These are phyloP conservation scores for Naganishia cerealis DNA, from an alignment of 1,284 basidiomycete species.

Conservation along the genomic window DNA sequence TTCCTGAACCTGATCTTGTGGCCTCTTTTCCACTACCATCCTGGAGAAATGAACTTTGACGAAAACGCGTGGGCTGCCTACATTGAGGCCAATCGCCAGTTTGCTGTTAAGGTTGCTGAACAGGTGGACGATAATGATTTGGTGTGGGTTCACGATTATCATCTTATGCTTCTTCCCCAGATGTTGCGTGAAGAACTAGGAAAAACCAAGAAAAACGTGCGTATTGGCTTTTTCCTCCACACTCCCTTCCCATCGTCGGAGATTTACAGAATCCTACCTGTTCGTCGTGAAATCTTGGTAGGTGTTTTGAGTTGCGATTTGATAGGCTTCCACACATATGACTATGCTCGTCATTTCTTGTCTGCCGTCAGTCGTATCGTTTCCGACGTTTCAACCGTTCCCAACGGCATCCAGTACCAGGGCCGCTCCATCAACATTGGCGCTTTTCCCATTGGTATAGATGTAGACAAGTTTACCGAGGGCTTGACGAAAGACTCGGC, in stretches of 20 bases:
- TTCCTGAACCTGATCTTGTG: too few relatives aligned
- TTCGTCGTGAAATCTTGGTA: slow-evolving; percentile 91
- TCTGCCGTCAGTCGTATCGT: too few relatives aligned
- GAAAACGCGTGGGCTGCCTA: slow-evolving; percentile 98
- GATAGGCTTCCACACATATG: slow-evolving; percentile 98
- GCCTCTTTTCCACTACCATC: slow-evolving; percentile 99
- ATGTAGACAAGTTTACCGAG: slow-evolving; percentile 85
- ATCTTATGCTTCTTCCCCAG: slow-evolving; percentile 83
- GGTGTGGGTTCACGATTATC: slow-evolving; percentile 99
- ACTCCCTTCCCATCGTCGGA: slow-evolving; percentile 99
- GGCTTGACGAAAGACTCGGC: slow-evolving; percentile 73
- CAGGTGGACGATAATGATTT: slow-evolving; percentile 67
- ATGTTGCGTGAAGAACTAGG: too few relatives aligned
- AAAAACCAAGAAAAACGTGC: too few relatives aligned
- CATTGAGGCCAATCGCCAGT: too few relatives aligned
- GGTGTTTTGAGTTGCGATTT: slow-evolving; percentile 94
- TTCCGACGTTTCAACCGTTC: slow-evolving; percentile 92
- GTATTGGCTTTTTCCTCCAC: slow-evolving; percentile 98
- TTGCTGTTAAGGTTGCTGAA: background rate
- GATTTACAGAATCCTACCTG: slow-evolving; percentile 96
- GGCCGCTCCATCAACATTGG: slow-evolving; percentile 94
- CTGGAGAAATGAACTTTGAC: slow-evolving; percentile 99
- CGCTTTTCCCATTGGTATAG: slow-evolving; percentile 98
- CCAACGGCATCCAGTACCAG: slow-evolving; percentile 94
- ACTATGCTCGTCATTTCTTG: slow-evolving; percentile 98